These are phyloP conservation scores for Eragrostis nindensis DNA, from an alignment of 176 grass and related monocot genomes.

Conservation along the genomic window DNA sequence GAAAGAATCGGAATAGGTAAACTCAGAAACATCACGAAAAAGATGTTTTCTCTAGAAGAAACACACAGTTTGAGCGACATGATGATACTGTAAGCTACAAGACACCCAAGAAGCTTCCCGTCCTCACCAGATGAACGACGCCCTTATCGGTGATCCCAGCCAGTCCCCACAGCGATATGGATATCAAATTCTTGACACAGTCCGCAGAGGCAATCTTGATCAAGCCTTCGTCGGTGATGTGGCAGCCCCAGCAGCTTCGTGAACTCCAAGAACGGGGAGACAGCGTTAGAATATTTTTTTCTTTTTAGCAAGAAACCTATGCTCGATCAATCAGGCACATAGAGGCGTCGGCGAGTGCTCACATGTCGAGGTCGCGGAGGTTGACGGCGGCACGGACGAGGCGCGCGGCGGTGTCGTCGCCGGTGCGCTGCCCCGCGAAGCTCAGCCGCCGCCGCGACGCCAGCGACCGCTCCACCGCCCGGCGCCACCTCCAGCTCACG, in stretches of 20 bases:
- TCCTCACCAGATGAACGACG: slow-evolving; percentile 74
- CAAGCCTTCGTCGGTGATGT: slow-evolving; percentile 76
- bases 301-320: not conserved
- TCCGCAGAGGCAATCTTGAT: slow-evolving; percentile 71
- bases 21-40: no score
- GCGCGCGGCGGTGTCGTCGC: slow-evolving; percentile 75
- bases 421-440: slow-evolving; percentile 79
- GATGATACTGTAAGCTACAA: not conserved
- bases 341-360: not conserved
- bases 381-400: slow-evolving; percentile 73
- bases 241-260: slow-evolving; percentile 87
- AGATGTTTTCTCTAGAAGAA: not conserved
- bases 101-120: not conserved
- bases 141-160: slow-evolving; percentile 88
- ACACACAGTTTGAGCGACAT: no score
- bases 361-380: slow-evolving; percentile 93
- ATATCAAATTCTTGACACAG: slow-evolving; percentile 69
- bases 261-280: slow-evolving; percentile 64
- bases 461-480: slow-evolving; percentile 71
- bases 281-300: slow-evolving; percentile 5
- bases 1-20: no score
- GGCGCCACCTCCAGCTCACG: slow-evolving; percentile 81
- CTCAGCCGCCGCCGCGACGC: slow-evolving; percentile 69
- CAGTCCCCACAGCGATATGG: slow-evolving; percentile 89
- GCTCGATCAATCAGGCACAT: not conserved